Percentiles rank a stretch among this genome's conserved stretches.
Evolutionary conservation across 768 basidiomycete species (phyloP).

Genomic region (Phylloporus scabripes): DNA sequence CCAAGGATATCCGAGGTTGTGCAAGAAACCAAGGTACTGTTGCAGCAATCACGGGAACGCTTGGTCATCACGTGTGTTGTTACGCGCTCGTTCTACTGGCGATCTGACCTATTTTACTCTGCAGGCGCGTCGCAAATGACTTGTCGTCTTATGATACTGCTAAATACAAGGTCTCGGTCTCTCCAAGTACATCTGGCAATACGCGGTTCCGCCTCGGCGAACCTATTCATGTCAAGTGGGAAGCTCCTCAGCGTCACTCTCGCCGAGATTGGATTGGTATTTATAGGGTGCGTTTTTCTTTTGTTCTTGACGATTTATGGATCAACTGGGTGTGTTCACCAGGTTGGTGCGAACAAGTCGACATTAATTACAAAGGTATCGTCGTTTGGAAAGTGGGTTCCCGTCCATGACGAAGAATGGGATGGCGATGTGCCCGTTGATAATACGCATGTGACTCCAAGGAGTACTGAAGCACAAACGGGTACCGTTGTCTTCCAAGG

Average conservation of each 20-base stretch:
- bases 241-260: slow-evolving; percentile 80
- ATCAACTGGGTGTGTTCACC: slow-evolving; percentile 6
- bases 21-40: slow-evolving; percentile 84
- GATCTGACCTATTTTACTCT: not conserved
- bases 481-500: slow-evolving; percentile 74
- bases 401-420: slow-evolving; percentile 90
- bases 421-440: slow-evolving; percentile 75
- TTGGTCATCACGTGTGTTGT: slow-evolving; percentile 82
- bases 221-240: slow-evolving; percentile 81
- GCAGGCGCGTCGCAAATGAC: slow-evolving; percentile 75
- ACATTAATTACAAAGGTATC: slow-evolving; percentile 77
- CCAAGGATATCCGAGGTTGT: slow-evolving; percentile 87
- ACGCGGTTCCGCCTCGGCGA: slow-evolving; percentile 86
- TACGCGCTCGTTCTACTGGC: not conserved
- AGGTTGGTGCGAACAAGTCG: slow-evolving; percentile 87
- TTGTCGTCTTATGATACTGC: slow-evolving; percentile 72
- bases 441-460: slow-evolving; percentile 31
- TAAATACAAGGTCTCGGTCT: slow-evolving; percentile 67
- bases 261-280: slow-evolving; percentile 96
- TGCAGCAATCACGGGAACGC: slow-evolving; percentile 87
- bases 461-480: slow-evolving; percentile 40
- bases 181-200: slow-evolving; percentile 46
- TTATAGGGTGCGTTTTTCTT: slow-evolving; percentile 51
- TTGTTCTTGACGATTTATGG: not conserved
- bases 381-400: slow-evolving; percentile 88